Conservation (phyloP, 495 filamentous ascomycete species). For the Chaetomidium leptoderma region DNA sequence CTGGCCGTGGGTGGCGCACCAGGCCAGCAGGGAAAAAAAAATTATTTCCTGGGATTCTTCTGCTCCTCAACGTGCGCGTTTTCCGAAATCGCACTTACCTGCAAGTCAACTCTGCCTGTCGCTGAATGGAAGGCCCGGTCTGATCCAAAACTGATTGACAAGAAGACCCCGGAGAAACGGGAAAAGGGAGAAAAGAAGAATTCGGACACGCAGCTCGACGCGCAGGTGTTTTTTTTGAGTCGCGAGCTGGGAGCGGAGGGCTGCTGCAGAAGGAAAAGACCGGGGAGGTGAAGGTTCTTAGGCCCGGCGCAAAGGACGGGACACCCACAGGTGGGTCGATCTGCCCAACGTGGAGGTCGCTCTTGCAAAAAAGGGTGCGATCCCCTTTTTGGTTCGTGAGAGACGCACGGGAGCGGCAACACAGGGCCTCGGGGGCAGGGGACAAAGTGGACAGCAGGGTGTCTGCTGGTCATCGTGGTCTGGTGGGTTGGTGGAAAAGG, state of each 20-base stretch:
- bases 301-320: slow-evolving; percentile 33
- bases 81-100: slow-evolving; percentile 20
- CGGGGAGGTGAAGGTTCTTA: slow-evolving; percentile 34
- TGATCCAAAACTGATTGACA: slow-evolving; percentile 22
- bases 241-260: slow-evolving; percentile 30
- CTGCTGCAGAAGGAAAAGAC: slow-evolving; percentile 32
- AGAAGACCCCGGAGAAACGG: slow-evolving; percentile 20
- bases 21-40: slow-evolving; percentile 24
- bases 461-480: too few species aligned
- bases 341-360: slow-evolving; percentile 26
- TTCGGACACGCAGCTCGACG: slow-evolving; percentile 24
- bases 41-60: slow-evolving; percentile 20
- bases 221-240: slow-evolving; percentile 28
- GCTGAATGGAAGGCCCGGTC: slow-evolving; percentile 12
- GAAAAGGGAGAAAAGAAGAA: slow-evolving; percentile 23
- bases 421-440: background rate
- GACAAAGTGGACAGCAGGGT: background rate
- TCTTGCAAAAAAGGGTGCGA: slow-evolving; percentile 18
- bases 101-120: slow-evolving; percentile 12
- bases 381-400: slow-evolving; percentile 25
- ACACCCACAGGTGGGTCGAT: slow-evolving; percentile 37
- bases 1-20: slow-evolving; percentile 22
- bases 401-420: slow-evolving; percentile 17
- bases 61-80: slow-evolving; percentile 13
- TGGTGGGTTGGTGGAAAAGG: too few species aligned